Evolutionary conservation across 495 filamentous ascomycete genomes (phyloP), one percentile per base, ranked within the genome.

Genomic region (Xylaria intraflava): DNA sequence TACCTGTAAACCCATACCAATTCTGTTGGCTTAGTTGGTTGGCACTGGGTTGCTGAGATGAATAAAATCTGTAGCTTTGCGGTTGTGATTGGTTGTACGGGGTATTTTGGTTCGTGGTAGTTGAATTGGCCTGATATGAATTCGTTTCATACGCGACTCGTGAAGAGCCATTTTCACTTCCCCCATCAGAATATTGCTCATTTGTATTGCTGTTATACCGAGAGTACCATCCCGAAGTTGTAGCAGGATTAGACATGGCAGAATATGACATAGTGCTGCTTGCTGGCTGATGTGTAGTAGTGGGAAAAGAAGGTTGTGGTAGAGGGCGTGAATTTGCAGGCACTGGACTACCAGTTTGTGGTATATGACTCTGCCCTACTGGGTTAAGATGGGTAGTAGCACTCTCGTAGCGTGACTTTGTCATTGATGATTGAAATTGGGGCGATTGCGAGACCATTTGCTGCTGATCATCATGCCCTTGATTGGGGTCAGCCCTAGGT

Each of bases 101-200:
- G 14, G 52, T 12, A 9, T 49, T 61, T 6, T 56, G 55, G 39
- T 50, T 24, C 55, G 56, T 17, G 39, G 58, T 53, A 11, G 40
- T 56, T 36, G 54, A 17, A 33, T 16, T 43, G 17, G 58, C 33
- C 35, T 62, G 62, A 50, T 67, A 65, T 12, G 64, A 56, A 29
- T 52, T 59, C 26, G 64, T 53, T 10, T 65, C 48, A 45, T 67
- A 67, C 9, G 64, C 26, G 36, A 65, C 53, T 27, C 56, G 53
- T 30, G 61, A 51, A 20, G 64, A 44, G 20, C 20, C 38, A 11
- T 64, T 55, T 11, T 62, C 59, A 22, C 49, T 56, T 24, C 24
- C 57, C 31, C 45, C 14, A 59, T 59, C 51, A 7, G 42, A 39
- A 52, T 65, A 65, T 22, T 61, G 62, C 12, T 53, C 26, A 40